Evolutionary conservation across 163 green algal genomes (phyloP).

Genomic region (Scenedesmus sp.): DNA sequence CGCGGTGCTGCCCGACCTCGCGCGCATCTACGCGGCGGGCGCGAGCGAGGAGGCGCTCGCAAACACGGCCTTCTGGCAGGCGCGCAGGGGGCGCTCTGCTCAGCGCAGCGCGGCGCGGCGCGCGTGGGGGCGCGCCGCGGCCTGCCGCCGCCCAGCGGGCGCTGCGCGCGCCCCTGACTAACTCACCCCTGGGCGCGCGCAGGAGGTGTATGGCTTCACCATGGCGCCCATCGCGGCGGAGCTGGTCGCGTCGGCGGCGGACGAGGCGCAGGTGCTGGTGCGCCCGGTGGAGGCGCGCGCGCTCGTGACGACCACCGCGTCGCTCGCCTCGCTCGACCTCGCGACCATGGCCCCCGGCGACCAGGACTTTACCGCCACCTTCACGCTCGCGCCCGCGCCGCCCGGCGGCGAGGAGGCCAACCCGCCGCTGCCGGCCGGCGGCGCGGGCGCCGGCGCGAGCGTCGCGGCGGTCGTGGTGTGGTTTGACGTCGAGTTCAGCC

Average conservation of each 20-base stretch:
- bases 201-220: conserved; percentile 88
- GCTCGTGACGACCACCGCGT: conserved; percentile 61
- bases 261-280: conserved; percentile 58
- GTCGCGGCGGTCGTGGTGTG: conserved; percentile 81
- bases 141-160: no score
- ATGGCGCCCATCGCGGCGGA: conserved; percentile 72
- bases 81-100: background rate
- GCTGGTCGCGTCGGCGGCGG: conserved; percentile 44
- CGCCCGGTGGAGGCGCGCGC: conserved; percentile 54
- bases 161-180: no score
- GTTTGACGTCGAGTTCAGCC: conserved; percentile 89
- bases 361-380: conserved; percentile 80
- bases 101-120: no score
- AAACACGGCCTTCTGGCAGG: conserved; percentile 79
- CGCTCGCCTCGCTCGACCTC: conserved; percentile 73
- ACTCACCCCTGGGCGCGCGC: no score
- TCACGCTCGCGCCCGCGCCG: conserved; percentile 51
- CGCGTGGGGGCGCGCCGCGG: no score
- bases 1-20: conserved; percentile 88
- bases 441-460: background rate
- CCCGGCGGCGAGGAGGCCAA: background rate
- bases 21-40: conserved; percentile 78
- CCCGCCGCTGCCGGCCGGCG: no score
- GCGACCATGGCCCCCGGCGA: conserved; percentile 72
- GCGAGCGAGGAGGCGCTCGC: conserved; percentile 42